These are phyloP conservation scores for Polygonum aviculare DNA, from an alignment of 148 eudicot species.

Conservation along the genomic window DNA sequence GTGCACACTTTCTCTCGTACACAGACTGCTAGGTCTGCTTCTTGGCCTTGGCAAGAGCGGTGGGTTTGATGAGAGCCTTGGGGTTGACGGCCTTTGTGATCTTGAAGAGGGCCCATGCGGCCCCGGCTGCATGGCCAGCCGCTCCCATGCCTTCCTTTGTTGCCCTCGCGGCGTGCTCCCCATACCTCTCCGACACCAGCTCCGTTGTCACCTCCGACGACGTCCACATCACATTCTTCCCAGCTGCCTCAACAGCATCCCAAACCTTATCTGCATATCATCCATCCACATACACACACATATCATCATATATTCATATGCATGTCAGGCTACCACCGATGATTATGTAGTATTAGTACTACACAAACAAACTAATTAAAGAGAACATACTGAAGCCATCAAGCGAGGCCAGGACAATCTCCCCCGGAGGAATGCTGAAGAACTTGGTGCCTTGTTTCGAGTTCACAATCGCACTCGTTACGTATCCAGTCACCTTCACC, in stretches of 20 bases:
- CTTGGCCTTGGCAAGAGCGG: slow-evolving; percentile 28
- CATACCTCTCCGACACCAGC: slow-evolving; percentile 62
- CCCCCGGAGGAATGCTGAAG: slow-evolving; percentile 77
- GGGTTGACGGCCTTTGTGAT: slow-evolving; percentile 75
- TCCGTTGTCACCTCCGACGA: slow-evolving; percentile 58
- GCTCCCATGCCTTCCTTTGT: slow-evolving; percentile 61
- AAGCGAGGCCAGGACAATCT: slow-evolving; percentile 69
- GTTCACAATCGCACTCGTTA: slow-evolving; percentile 62
- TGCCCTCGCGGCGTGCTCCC: slow-evolving; percentile 61
- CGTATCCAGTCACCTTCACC: slow-evolving; percentile 61
- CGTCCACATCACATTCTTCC: slow-evolving; percentile 69
- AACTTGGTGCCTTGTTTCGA: slow-evolving; percentile 57
- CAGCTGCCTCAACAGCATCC: slow-evolving; percentile 76
- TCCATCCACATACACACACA: too few relatives aligned
- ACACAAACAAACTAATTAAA: too few relatives aligned
- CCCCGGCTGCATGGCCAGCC: slow-evolving; percentile 75
- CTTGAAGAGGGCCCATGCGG: slow-evolving; percentile 90
- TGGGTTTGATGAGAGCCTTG: slow-evolving; percentile 55
- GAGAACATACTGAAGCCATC: slow-evolving; percentile 67
- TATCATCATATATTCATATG: too few relatives aligned
- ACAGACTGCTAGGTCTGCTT: not conserved
- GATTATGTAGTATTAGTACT: too few relatives aligned
- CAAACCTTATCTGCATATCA: slow-evolving; percentile 44
- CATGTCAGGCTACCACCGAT: too few relatives aligned
- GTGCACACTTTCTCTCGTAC: too few relatives aligned